A percentile compares a stretch with the other conserved stretches of the same genome.
phyloP scores from a whole-genome alignment of 169 alveolate genomes.

The Eimeria tenella region DNA sequence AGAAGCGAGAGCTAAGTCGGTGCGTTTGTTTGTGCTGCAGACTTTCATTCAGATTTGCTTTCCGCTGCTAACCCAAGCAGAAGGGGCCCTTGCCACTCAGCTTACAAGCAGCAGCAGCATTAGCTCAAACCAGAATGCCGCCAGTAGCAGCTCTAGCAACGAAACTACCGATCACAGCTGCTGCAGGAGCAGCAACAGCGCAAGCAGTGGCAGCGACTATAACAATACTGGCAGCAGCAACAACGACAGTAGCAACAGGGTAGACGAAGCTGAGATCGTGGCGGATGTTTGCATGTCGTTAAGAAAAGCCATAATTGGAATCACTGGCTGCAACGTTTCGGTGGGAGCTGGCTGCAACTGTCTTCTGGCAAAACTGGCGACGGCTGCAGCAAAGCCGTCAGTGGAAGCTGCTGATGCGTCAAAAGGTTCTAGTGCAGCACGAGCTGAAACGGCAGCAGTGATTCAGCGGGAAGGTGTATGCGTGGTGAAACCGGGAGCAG shows the following conservation, averaged over 20 bases:
- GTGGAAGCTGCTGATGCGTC: constrained; percentile 26
- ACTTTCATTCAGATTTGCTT: constrained; percentile 28
- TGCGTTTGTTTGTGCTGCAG: constrained; percentile 26
- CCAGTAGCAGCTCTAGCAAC: constrained; percentile 1
- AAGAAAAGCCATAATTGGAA: not conserved
- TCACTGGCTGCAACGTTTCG: constrained; percentile 77
- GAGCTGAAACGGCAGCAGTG: not conserved
- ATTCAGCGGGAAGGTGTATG: constrained; percentile 73
- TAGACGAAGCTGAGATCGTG: constrained; percentile 2
- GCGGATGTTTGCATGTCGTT: constrained; percentile 21
- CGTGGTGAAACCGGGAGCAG: constrained; percentile 51
- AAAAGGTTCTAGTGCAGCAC: not conserved
- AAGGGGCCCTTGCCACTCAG: not conserved
- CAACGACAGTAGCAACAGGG: constrained; percentile 5
- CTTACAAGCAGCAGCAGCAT: not conserved
- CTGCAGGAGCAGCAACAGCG: not conserved
- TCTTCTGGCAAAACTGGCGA: constrained; percentile 76
- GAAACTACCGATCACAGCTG: not conserved
- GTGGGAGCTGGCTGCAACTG: constrained; percentile 75
- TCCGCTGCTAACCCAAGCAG: constrained; percentile 15
- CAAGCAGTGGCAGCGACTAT: not conserved
- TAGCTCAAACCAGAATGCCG: not conserved
- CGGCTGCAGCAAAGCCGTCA: constrained; percentile 71
- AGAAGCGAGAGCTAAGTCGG: not conserved
- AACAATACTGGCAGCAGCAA: not conserved